Evolutionary conservation across 495 filamentous ascomycete genomes (phyloP).

Genomic region (Neurospora sp.): DNA sequence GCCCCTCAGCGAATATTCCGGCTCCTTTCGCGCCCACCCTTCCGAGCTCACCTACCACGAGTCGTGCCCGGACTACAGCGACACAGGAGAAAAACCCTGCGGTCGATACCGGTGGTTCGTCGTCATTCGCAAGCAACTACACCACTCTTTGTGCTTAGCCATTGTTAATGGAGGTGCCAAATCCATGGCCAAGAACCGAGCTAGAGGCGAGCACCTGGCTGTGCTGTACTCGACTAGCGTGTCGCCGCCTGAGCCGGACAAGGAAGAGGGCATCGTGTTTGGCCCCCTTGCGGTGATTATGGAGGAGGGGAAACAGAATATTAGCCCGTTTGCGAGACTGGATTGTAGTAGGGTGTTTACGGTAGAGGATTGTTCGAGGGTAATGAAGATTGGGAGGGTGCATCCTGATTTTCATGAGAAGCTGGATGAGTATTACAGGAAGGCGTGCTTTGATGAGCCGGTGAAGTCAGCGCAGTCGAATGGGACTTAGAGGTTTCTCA

Average conservation of each 20-base stretch:
- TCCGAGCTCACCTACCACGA: constrained; percentile 9
- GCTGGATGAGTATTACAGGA: constrained; percentile 19
- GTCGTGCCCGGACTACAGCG: constrained; percentile 9
- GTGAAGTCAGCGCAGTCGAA: not conserved
- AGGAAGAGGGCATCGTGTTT: constrained; percentile 13
- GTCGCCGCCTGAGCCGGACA: constrained; percentile 12
- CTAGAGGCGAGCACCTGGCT: constrained; percentile 12
- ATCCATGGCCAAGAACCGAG: not conserved
- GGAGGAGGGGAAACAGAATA: constrained; percentile 17
- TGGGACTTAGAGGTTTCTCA: not conserved
- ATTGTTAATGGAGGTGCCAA: constrained; percentile 14
- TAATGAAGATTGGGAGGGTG: constrained; percentile 23
- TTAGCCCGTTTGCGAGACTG: constrained; percentile 21
- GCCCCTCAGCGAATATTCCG: constrained; percentile 4
- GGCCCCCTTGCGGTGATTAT: constrained; percentile 19
- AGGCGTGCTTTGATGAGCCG: constrained; percentile 4
- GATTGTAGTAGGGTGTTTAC: constrained; percentile 24
- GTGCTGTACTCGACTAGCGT: constrained; percentile 16
- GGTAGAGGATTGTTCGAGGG: constrained; percentile 19
- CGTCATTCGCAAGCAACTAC: constrained; percentile 16
- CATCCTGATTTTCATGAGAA: constrained; percentile 8
- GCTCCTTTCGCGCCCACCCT: not conserved
- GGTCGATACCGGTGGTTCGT: constrained; percentile 24
- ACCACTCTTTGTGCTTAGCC: constrained; percentile 23
- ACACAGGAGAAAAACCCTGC: constrained; percentile 2